Base-by-base conservation (phyloP, 352 stramenopile genomes). In the Thraustotheca clavata region DNA sequence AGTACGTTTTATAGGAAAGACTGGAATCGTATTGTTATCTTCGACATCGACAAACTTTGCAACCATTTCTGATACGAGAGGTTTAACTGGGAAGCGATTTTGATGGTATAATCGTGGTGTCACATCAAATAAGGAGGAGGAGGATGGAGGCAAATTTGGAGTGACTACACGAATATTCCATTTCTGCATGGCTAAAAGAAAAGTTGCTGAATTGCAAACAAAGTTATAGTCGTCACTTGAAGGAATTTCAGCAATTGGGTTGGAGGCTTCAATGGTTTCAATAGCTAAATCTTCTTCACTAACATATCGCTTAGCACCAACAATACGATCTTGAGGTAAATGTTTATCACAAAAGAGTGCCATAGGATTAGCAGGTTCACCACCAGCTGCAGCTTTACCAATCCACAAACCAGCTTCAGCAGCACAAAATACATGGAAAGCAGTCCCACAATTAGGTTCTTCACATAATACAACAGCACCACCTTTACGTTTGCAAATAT, bases 301-400 rank as follows among this genome's bases (percentile, higher is more conserved):
- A 49, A 91, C 90, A 73, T 79, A 88, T 26, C 84, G 82, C 75
- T 90, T 94, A 16, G 84, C 84, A 16, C 80, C 80, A 0, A 80
- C 55, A 40, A 94, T 76, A 27, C 84, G 82, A 29, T 75, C 73
- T 8, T 67, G 66, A 14, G 84, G 84, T 61, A 94, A 60, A 63
- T 94, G 84, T 60, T 91, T 91, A 55, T 94, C 84, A 33, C 84
- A 94, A 61, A 86, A 94, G 11, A 91, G 75, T 11, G 75, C 82
- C 2, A 91, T 68, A 22, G 83, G 71, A 33, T 91, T 89, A 48
- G 39, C 65, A 9, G 57, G 16, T 4, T 18, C 38, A 9, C 26
- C 27, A 18, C 27, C 16, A 32, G 49, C 55, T 7, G 31, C 55
- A 47, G 88, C 79, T 12, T 73, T 81, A 49, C 84, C 84, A 59